Percentiles rank a stretch among this genome's conserved stretches.
Evolutionary conservation across 768 basidiomycete species (phyloP).

Genomic region (Postia placenta): DNA sequence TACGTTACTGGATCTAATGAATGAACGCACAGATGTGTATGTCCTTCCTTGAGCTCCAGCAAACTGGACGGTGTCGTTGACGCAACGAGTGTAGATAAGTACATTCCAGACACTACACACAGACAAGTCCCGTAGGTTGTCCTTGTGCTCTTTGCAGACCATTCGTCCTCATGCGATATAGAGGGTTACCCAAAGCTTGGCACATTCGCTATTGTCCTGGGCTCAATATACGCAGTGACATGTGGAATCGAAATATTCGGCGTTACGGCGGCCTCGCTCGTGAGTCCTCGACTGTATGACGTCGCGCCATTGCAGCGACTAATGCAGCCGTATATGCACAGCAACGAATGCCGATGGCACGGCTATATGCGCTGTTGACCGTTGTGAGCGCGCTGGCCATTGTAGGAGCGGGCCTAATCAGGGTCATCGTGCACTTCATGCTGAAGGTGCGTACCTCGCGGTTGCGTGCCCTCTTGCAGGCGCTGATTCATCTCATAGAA

Average conservation of each 20-base stretch:
- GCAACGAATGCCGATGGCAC: slow-evolving; percentile 51
- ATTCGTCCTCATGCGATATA: neutral
- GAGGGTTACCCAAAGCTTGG: slow-evolving; percentile 33
- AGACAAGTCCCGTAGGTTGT: neutral
- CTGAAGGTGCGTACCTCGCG: too few species aligned
- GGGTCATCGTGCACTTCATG: slow-evolving; percentile 58
- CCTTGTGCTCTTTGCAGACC: neutral
- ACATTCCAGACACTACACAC: neutral
- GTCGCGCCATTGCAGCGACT: neutral
- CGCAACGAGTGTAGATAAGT: neutral
- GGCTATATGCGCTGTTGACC: slow-evolving; percentile 50
- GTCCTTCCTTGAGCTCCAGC: too few species aligned
- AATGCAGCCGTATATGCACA: slow-evolving; percentile 1
- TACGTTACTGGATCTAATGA: too few species aligned
- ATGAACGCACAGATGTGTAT: too few species aligned
- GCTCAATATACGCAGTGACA: slow-evolving; percentile 46
- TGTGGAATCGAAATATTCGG: slow-evolving; percentile 53
- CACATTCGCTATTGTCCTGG: slow-evolving; percentile 53
- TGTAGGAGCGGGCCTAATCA: slow-evolving; percentile 45
- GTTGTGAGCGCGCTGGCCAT: slow-evolving; percentile 42
- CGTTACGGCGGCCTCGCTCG: slow-evolving; percentile 40
- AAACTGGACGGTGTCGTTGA: too few species aligned
- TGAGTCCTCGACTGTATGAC: slow-evolving; percentile 18
- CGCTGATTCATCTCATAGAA: slow-evolving; percentile 30
- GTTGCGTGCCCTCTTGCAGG: too few species aligned